Conservation (phyloP, 768 basidiomycete genomes). For the Russula vinacea region DNA sequence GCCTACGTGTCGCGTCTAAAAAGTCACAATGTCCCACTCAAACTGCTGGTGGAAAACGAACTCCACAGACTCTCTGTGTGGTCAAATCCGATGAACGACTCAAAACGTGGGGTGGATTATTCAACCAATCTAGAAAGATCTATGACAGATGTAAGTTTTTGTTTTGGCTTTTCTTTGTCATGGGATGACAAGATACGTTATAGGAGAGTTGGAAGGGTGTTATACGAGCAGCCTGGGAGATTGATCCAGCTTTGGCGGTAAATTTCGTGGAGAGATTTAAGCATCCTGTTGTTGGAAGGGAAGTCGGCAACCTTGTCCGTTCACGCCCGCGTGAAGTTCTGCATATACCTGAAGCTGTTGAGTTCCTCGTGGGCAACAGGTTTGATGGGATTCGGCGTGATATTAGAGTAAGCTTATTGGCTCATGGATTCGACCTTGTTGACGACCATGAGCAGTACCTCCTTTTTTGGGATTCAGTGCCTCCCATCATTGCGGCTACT, state of each 20-base stretch:
- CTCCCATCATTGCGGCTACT: conserved; percentile 75
- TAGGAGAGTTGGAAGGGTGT: conserved; percentile 66
- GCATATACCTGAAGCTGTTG: conserved; percentile 76
- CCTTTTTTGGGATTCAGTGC: conserved; percentile 83
- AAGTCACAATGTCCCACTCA: conserved; percentile 68
- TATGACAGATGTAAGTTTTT: conserved; percentile 54
- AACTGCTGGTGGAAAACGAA: conserved; percentile 87
- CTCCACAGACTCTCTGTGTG: conserved; percentile 83
- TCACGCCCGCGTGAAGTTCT: conserved; percentile 66
- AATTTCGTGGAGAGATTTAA: conserved; percentile 89
- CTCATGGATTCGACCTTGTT: conserved; percentile 11
- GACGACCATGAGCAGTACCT: conserved; percentile 57
- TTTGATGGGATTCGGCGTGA: conserved; percentile 62
- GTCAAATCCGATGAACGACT: conserved; percentile 82
- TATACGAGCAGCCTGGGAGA: conserved; percentile 73
- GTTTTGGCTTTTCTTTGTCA: not conserved
- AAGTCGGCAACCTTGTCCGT: conserved; percentile 73
- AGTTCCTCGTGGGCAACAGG: conserved; percentile 72
- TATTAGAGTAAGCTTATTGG: conserved; percentile 56
- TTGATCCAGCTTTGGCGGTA: conserved; percentile 79
- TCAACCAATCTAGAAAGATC: conserved; percentile 54
- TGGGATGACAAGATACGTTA: conserved; percentile 19
- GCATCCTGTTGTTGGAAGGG: conserved; percentile 55
- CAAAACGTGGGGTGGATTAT: conserved; percentile 62
- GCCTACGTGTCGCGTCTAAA: conserved; percentile 48